phyloP scores from a whole-genome alignment of 2,329 filamentous ascomycete species.

The Ceratocystis ficicola region DNA sequence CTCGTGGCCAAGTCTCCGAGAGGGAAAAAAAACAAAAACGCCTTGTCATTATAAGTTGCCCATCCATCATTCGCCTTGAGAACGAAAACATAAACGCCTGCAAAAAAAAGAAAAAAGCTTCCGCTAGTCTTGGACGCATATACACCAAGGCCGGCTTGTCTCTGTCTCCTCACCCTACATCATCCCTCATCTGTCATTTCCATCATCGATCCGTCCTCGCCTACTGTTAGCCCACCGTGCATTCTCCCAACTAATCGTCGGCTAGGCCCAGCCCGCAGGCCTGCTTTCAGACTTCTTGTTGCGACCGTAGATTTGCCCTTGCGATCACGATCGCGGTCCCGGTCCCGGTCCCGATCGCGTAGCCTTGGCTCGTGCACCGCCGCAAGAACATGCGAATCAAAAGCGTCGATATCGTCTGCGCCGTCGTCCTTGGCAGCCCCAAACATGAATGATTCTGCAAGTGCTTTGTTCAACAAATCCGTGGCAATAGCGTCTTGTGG shows the following conservation, averaged over 20 bases:
- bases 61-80: no score
- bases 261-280: constrained; percentile 21
- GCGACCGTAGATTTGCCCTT: constrained; percentile 35
- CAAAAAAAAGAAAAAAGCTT: neutral
- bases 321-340: constrained; percentile 30
- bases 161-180: neutral
- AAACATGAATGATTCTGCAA: constrained; percentile 46
- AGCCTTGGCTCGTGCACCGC: constrained; percentile 13
- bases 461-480: constrained; percentile 60
- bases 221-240: constrained; percentile 27
- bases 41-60: neutral
- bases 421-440: constrained; percentile 38
- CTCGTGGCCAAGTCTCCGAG: neutral
- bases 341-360: neutral
- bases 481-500: constrained; percentile 73
- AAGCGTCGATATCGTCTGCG: constrained; percentile 36
- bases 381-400: constrained; percentile 42
- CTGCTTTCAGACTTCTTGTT: constrained; percentile 1
- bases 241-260: constrained; percentile 29
- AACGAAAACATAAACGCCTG: neutral
- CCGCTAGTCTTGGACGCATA: no score
- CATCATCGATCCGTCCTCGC: constrained; percentile 39
- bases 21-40: constrained; percentile 10
- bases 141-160: neutral
- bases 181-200: constrained; percentile 45